phyloP scores from a whole-genome alignment of 768 basidiomycete species.

The Xanthoconium purpureum region DNA sequence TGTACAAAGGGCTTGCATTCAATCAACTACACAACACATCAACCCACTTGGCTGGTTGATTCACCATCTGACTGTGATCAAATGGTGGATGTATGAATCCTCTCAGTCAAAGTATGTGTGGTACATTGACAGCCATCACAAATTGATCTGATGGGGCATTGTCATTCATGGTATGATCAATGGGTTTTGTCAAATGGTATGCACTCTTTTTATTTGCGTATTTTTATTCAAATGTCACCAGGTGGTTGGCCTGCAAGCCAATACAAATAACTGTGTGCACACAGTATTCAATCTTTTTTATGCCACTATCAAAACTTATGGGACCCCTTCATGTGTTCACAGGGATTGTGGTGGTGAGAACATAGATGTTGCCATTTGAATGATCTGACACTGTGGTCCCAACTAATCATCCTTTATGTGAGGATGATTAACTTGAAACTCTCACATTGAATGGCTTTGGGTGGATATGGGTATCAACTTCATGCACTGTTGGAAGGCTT shows the following conservation, averaged over 20 bases:
- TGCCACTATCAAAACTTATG: constrained; percentile 8
- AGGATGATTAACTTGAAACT: constrained; percentile 40
- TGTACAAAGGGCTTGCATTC: constrained; percentile 13
- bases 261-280: constrained; percentile 24
- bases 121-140: constrained; percentile 28
- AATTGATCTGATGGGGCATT: constrained; percentile 24
- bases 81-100: background rate
- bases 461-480: constrained; percentile 41
- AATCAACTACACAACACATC: constrained; percentile 4
- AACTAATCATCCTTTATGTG: constrained; percentile 29
- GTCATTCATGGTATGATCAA: constrained; percentile 29
- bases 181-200: constrained; percentile 26
- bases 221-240: background rate
- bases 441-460: constrained; percentile 44
- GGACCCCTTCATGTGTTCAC: constrained; percentile 23
- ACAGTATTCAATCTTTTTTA: constrained; percentile 28
- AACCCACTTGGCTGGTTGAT: constrained; percentile 1
- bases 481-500: constrained; percentile 39
- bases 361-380: constrained; percentile 22
- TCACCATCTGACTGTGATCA: background rate
- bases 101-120: constrained; percentile 18
- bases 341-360: constrained; percentile 34
- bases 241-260: constrained; percentile 22
- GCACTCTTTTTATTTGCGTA: background rate
- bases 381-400: constrained; percentile 26